Conservation (phyloP, 192 early-diverging fungal species). For the Blastocladiella britannica region DNA sequence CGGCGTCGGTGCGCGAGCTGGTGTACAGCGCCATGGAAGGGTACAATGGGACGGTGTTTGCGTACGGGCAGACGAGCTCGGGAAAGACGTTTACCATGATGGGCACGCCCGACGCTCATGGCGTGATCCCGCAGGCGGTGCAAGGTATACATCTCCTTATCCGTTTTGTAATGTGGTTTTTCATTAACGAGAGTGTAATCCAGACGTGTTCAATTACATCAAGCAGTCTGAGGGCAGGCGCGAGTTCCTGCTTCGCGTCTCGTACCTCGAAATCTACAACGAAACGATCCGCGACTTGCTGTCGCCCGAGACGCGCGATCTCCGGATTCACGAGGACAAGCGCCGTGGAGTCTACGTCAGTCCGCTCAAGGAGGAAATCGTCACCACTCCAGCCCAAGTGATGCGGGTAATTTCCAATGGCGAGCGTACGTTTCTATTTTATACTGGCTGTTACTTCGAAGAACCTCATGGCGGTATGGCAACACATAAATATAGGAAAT, state of each 20-base stretch:
- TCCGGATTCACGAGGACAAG: constrained; percentile 69
- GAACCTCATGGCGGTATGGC: too few species aligned
- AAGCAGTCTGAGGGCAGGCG: constrained; percentile 28
- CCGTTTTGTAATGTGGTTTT: constrained; percentile 9
- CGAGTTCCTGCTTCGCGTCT: constrained; percentile 82
- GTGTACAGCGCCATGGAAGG: not conserved
- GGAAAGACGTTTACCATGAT: constrained; percentile 74
- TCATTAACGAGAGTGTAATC: constrained; percentile 1
- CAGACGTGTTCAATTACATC: constrained; percentile 57
- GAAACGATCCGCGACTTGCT: constrained; percentile 80
- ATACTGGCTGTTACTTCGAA: not conserved
- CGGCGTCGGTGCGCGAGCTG: not conserved
- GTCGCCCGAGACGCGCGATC: constrained; percentile 52
- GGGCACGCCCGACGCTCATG: constrained; percentile 34
- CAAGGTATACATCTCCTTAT: constrained; percentile 35
- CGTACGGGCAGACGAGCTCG: constrained; percentile 91
- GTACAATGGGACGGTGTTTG: constrained; percentile 69
- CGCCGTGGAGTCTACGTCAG: constrained; percentile 54
- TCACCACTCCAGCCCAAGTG: constrained; percentile 45
- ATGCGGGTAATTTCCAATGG: constrained; percentile 53
- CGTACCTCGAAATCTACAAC: constrained; percentile 97
- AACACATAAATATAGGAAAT: constrained; percentile 18
- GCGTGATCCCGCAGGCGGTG: constrained; percentile 46
- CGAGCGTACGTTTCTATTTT: constrained; percentile 27
- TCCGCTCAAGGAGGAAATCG: constrained; percentile 50